Evolutionary conservation across 805 yeast species (phyloP).

Genomic region (Lipomyces chichibuensis): DNA sequence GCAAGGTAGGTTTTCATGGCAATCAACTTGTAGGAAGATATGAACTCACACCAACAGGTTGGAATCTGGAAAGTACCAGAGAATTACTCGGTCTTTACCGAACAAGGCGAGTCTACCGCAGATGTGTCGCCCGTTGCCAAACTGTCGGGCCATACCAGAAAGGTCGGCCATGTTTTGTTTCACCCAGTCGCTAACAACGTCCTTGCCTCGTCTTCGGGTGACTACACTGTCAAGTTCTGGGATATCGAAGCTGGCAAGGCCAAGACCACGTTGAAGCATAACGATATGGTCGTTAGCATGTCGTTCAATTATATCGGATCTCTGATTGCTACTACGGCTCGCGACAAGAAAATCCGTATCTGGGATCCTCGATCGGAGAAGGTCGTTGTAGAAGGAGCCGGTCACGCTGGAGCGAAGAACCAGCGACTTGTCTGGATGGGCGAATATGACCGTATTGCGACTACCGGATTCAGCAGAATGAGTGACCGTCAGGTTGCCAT

Average conservation of each 20-base stretch:
- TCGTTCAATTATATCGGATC: conserved; percentile 90
- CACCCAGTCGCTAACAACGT: conserved; percentile 88
- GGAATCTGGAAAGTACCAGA: conserved; percentile 87
- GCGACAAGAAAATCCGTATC: conserved; percentile 86
- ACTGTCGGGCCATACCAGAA: conserved; percentile 77
- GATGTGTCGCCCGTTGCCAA: conserved; percentile 74
- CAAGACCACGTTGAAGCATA: conserved; percentile 74
- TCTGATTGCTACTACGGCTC: conserved; percentile 80
- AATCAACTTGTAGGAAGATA: conserved; percentile 41
- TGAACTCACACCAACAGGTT: conserved; percentile 45
- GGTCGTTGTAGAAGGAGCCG: conserved; percentile 78
- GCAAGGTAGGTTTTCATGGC: conserved; percentile 48
- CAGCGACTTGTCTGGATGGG: conserved; percentile 92
- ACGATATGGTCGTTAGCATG: conserved; percentile 90
- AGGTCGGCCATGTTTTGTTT: conserved; percentile 88
- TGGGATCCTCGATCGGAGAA: conserved; percentile 86
- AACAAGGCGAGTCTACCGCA: conserved; percentile 54
- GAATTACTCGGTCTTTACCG: conserved; percentile 70
- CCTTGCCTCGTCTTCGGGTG: conserved; percentile 87
- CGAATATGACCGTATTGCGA: conserved; percentile 75
- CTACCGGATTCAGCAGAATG: conserved; percentile 91
- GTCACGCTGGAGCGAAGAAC: conserved; percentile 91
- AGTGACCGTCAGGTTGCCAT: conserved; percentile 95
- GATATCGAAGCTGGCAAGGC: conserved; percentile 75
- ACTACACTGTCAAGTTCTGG: conserved; percentile 91